Evolutionary conservation across 768 basidiomycete species (phyloP).

Genomic region (Boletus subparvulus): DNA sequence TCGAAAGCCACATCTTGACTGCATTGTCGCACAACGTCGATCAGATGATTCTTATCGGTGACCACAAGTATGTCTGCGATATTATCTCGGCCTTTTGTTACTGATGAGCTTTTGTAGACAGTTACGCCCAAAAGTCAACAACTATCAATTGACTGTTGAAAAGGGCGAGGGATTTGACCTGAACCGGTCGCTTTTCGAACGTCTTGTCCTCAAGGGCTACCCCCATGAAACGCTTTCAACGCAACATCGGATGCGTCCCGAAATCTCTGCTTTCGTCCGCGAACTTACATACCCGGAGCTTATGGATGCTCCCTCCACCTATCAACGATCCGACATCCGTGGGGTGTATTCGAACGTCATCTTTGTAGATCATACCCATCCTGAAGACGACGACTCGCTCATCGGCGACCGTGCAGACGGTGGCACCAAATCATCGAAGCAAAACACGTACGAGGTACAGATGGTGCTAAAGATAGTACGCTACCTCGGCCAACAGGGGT

Average conservation of each 20-base stretch:
- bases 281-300: slow-evolving; percentile 68
- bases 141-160: slow-evolving; percentile 62
- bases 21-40: slow-evolving; percentile 46
- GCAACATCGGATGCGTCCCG: slow-evolving; percentile 75
- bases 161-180: slow-evolving; percentile 68
- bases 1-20: slow-evolving; percentile 65
- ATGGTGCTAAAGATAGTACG: slow-evolving; percentile 67
- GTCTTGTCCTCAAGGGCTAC: slow-evolving; percentile 58
- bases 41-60: slow-evolving; percentile 66
- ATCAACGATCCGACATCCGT: slow-evolving; percentile 46
- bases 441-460: slow-evolving; percentile 55
- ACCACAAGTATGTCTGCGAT: slow-evolving; percentile 57
- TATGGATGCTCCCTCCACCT: slow-evolving; percentile 50
- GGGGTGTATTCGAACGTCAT: slow-evolving; percentile 59
- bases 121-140: slow-evolving; percentile 69
- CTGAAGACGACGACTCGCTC: slow-evolving; percentile 47
- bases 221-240: slow-evolving; percentile 54
- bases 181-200: slow-evolving; percentile 66
- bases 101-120: slow-evolving; percentile 42
- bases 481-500: slow-evolving; percentile 68
- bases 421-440: slow-evolving; percentile 53
- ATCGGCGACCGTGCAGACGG: slow-evolving; percentile 46
- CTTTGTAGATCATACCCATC: slow-evolving; percentile 58
- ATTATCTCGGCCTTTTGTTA: neutral
- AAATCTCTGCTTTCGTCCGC: slow-evolving; percentile 63